phyloP scores from a whole-genome alignment of 352 stramenopile genomes.

The Phytophthora nicotianae region DNA sequence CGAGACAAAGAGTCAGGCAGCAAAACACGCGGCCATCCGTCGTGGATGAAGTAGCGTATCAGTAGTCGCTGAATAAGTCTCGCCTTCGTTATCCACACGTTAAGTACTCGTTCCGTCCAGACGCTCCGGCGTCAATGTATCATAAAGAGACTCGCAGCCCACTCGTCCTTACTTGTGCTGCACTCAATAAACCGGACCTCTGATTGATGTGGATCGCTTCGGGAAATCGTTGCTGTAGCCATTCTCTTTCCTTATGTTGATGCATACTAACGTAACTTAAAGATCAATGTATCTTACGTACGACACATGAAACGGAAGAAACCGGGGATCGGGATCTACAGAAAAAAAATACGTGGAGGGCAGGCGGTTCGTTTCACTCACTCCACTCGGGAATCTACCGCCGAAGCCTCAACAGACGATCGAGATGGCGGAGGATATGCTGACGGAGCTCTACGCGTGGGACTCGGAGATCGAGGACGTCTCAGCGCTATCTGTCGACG shows the following conservation, averaged over 20 bases:
- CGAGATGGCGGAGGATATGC: slow-evolving; percentile 40
- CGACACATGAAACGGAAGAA: slow-evolving; percentile 15
- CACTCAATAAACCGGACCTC: too few species aligned
- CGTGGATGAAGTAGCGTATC: slow-evolving; percentile 13
- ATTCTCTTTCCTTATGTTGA: background rate
- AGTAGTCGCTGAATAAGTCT: too few species aligned
- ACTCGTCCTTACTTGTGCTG: too few species aligned
- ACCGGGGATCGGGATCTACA: slow-evolving; percentile 17
- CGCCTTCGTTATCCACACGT: too few species aligned
- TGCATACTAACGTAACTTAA: slow-evolving; percentile 5
- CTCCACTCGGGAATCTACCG: slow-evolving; percentile 30
- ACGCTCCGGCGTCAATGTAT: too few species aligned
- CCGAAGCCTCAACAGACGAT: background rate
- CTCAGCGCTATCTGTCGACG: slow-evolving; percentile 40
- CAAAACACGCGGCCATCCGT: background rate
- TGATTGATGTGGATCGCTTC: too few species aligned
- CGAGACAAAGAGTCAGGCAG: background rate
- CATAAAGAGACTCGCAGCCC: too few species aligned
- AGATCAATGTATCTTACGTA: slow-evolving; percentile 7
- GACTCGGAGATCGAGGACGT: slow-evolving; percentile 73
- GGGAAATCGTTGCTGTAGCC: background rate
- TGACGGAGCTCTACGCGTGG: slow-evolving; percentile 73
- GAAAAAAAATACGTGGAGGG: slow-evolving; percentile 31
- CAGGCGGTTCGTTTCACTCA: slow-evolving; percentile 1
- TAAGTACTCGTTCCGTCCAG: too few species aligned